Base-by-base conservation (phyloP, 1,284 basidiomycete species). In the Tilletiopsis washingtonensis region DNA sequence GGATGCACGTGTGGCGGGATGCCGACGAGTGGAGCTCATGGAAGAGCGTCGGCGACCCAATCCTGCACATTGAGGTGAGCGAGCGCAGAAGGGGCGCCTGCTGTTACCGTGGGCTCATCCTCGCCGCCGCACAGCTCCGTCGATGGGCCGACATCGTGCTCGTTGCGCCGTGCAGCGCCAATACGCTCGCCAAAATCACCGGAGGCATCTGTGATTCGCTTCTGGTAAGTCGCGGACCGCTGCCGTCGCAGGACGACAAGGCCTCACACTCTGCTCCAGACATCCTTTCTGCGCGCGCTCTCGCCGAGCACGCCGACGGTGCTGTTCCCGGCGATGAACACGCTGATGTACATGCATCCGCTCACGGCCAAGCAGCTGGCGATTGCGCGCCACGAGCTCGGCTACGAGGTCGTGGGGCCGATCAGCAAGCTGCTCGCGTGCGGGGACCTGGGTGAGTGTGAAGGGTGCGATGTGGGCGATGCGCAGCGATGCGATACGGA, bases 241-340 rank as follows among this genome's bases (percentile, higher is more conserved):
- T 29, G 32, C 27, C 17, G 11, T 6, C 11, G 24, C 21, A 11
- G 39, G 19, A 38, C 39, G 17, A 7, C 17, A 12, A 27, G 29
- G 25, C 49, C n/a, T n/a, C 15, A 26, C 55, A 38, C n/a, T n/a
- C 2, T 25, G 12, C 23, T 40, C 9, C 47, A 93, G 89, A 91
- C 91, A 1, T 91, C 87, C 5, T 77, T 97, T 7, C 80, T 98
- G 53, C 84, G 93, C 15, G 93, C 91, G 0, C 77, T 94, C 0
- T 78, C 84, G 6, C 84, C 88, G 0, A 79, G 79, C 2, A 93
- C 86, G 0, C 85, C 86, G 2, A 89, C 88, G 15, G 86, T 85
- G 62, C 75, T 97, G 26, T 97, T 91, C 66, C 94, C 93, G 3
- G 93, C 94, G 0, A 98, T 97, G 93, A 98, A 98, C 74, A 97